Base-by-base conservation (phyloP, 2,329 filamentous ascomycete species). In the Magnaporthiopsis poae region DNA sequence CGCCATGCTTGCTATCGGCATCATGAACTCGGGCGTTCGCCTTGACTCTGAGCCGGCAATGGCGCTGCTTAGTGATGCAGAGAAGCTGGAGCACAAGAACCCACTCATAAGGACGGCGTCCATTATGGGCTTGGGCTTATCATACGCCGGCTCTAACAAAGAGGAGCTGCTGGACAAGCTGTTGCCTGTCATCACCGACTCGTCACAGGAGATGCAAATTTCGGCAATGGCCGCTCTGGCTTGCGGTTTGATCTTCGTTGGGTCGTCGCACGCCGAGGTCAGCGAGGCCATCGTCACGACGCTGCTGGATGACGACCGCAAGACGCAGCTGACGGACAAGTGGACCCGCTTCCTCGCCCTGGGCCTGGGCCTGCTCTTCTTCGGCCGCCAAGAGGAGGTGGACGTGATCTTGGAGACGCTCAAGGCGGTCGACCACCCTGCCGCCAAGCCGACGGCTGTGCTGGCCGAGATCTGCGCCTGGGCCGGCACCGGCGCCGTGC, bases 321-420 rank as follows among this genome's bases (percentile, higher is more conserved):
- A 90, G 79, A 89, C 86, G 73, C 93, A 96, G 76, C 82, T 99
- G 68, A 97, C 96, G 71, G 92, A 98, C 79, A 99, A 98, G 80
- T 99, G 95, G 95, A 95, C 93, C 39, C 88, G 95, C 25, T 99
- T 99, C 80, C 90, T 99, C 81, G 93, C 91, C 27, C 88, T 99
- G 60, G 95, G 95, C 70, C 84, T 99, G 69, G 95, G 94, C 1
- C 84, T 99, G 33, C 83, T 99, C 35, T 99, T 92, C 84, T 98
- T 99, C 72, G 95, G 95, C 59, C 89, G 92, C 70, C 95, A 99
- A 78, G 95, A 99, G 77, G 94, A 98, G 77, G 95, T 98, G n/a
- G 95, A 99, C 73, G 94, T 98, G 67, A 93, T 98, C 70, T 81
- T 98, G 39, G 95, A 99, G 80, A 96, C 95, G 0, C 84, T 99